Base-by-base conservation (phyloP, 345 rosid species). In the Syzygium grande region DNA sequence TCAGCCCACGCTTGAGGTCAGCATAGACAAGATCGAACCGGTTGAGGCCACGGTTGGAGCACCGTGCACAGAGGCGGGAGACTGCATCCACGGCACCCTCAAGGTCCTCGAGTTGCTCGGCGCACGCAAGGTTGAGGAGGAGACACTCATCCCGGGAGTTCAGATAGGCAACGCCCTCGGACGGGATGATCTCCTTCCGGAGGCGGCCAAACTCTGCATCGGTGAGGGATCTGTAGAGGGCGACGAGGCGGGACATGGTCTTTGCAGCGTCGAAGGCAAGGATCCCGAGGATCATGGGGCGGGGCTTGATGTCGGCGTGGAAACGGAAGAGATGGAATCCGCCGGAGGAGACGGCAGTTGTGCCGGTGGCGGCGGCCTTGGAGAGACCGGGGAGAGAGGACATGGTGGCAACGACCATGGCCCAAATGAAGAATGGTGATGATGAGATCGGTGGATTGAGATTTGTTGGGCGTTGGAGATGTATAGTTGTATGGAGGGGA, bases 261-360 rank as follows among this genome's bases (percentile, higher is more conserved):
- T 88, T 93, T 80, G 96, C 93, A 5, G 93, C 85, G 27, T 94
- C 94, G 85, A 93, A 92, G 14, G 93, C 89, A 51, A 94, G 92
- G 88, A 93, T 93, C 19, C 89, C 91, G 34, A 94, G 93, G 85
- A 55, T 54, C 7, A 73, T 59, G 90, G 88, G 59, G 27, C 79
- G 16, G 30, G 89, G 27, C 52, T 84, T 86, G 77, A 86, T 19
- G 80, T 73, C 80, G 4, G 80, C 85, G 3, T 23, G 87, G 56
- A 52, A 83, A 51, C 86, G 86, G 87, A 86, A 87, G 86, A 87
- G 52, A 78, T 84, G 86, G 84, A 43, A 85, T 43, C 85, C 49
- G 30, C 61, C 78, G 49, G 85, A 59, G 25, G 89, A 68, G 85
- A 56, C 30, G 58, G 85, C 56, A 43, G 91, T 73, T 16, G 84